phyloP scores from a whole-genome alignment of 1,139 yeast species.

The Arxiozyma slooffiae region DNA sequence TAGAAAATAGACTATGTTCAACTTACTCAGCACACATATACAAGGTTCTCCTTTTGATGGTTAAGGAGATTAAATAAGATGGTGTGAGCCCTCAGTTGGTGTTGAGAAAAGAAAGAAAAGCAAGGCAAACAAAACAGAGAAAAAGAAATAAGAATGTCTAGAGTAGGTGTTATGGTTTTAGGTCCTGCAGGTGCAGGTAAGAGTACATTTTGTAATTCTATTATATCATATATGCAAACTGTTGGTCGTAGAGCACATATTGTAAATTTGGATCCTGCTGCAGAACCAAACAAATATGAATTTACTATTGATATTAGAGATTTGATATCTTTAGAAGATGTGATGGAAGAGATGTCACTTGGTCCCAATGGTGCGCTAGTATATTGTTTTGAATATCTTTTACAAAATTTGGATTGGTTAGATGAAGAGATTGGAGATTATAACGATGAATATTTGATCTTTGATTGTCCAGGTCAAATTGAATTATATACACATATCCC shows the following conservation, averaged over 20 bases:
- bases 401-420: constrained; percentile 88
- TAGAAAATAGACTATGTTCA: too few relatives aligned
- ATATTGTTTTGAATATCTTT: constrained; percentile 82
- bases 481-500: constrained; percentile 94
- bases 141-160: constrained; percentile 49
- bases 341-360: constrained; percentile 87
- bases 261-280: constrained; percentile 95
- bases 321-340: constrained; percentile 82
- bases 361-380: constrained; percentile 96
- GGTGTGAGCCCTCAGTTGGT: neutral
- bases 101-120: neutral
- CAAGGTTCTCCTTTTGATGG: neutral
- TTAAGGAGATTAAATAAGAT: neutral
- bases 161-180: constrained; percentile 88
- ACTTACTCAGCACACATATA: neutral
- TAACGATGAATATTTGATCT: constrained; percentile 85
- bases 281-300: constrained; percentile 84
- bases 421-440: constrained; percentile 92
- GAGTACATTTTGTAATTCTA: constrained; percentile 81
- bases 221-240: constrained; percentile 80
- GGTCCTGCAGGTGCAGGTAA: constrained; percentile 99
- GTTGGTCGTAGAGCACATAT: constrained; percentile 89
- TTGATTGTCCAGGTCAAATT: constrained; percentile 98
- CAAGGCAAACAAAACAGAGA: neutral
- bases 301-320: constrained; percentile 90